phyloP scores from a whole-genome alignment of 1,284 basidiomycete genomes.

The Coniferiporia weirii region DNA sequence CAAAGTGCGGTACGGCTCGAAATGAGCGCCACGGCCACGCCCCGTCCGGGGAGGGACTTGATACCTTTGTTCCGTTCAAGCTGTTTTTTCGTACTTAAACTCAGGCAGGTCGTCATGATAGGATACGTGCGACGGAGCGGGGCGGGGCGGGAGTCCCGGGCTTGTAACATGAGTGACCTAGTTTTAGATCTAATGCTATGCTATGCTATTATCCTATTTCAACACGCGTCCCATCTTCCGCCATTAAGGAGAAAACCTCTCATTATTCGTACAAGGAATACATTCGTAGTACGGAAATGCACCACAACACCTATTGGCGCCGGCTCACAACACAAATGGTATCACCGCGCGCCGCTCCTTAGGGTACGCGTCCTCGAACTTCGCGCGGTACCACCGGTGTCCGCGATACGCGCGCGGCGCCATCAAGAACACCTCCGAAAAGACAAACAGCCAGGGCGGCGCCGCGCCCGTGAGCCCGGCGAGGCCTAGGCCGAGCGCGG shows the following conservation, averaged over 20 bases:
- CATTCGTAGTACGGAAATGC: no score
- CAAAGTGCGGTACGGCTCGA: constrained; percentile 67
- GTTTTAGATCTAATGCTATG: background rate
- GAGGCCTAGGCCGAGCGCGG: constrained; percentile 25
- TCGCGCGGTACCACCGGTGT: constrained; percentile 74
- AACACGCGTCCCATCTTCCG: background rate
- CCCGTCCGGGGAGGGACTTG: background rate
- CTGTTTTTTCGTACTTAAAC: background rate
- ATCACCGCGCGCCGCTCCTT: constrained; percentile 58
- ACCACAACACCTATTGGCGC: background rate
- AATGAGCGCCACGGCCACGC: constrained; percentile 3
- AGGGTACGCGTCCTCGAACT: constrained; percentile 64
- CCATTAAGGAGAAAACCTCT: no score
- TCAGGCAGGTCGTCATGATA: background rate
- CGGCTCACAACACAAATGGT: constrained; percentile 54
- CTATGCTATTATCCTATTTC: background rate
- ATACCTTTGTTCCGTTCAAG: background rate
- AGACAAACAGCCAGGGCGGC: constrained; percentile 74
- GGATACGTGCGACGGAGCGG: background rate
- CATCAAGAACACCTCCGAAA: constrained; percentile 71
- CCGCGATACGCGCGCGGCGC: constrained; percentile 73
- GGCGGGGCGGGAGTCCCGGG: background rate
- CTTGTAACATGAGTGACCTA: background rate
- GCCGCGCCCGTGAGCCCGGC: constrained; percentile 29
- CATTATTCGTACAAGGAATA: no score